Base-by-base conservation (phyloP, 1,284 basidiomycete species). In the Xerocomus amazonicus region DNA sequence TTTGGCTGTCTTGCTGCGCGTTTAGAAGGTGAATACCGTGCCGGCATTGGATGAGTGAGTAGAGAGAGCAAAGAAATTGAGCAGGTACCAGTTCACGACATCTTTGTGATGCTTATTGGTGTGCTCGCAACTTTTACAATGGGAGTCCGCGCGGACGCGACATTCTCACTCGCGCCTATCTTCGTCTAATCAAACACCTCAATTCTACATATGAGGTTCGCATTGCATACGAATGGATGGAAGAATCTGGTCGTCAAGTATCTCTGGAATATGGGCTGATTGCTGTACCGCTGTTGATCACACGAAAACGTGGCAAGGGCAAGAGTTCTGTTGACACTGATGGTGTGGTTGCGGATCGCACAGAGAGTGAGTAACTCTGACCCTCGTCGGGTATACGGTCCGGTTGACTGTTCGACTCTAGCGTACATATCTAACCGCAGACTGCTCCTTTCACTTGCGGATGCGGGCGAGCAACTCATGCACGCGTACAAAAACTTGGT, bases 211-310 rank as follows among this genome's bases (percentile, higher is more conserved):
- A 93, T 76, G 94, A 92, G 84, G 87, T 89, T 43, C 82, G 88
- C 23, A 89, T 91, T 45, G 84, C 84, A 1, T 92, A 92, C 61
- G 87, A 90, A 59, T 90, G 86, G 92, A 94, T 90, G 0, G 91
- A 95, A 63, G 92, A 96, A 71, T n/a, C n/a, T 92, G 91, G 87
- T 96, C 9, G 92, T 95, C 74, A 95, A 96, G 68, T 96, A 96
- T 65, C 73, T 92, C 9, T 96, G 93, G 92, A 92, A 89, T 19
- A n/a, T n/a, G n/a, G n/a, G n/a, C n/a, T n/a, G n/a, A n/a, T n/a
- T n/a, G n/a, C n/a, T n/a, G n/a, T n/a, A n/a, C n/a, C n/a, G n/a
- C n/a, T n/a, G n/a, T n/a, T n/a, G n/a, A n/a, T n/a, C n/a, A n/a
- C n/a, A n/a, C n/a, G n/a, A n/a, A n/a, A n/a, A n/a, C n/a, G n/a